Base-by-base conservation (phyloP, 257 asterid species). In the Scutellaria barbata region DNA sequence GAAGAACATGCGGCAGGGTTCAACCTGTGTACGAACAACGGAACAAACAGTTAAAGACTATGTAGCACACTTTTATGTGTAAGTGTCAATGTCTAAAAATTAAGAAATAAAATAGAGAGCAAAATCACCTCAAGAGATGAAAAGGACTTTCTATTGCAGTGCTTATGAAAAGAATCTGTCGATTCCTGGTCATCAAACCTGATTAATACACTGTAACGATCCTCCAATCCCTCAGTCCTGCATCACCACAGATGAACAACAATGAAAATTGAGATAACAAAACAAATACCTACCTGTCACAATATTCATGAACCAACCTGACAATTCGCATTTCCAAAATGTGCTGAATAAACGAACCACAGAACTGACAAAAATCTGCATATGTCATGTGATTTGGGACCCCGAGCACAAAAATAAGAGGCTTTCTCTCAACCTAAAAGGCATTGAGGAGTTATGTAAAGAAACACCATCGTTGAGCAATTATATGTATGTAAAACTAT, bases 381-480 rank as follows among this genome's bases (percentile, higher is more conserved):
- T 95, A 92, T 2, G 95, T 92, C 92, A 92, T 89, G 88, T 92
- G 96, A 84, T 92, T 92, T 43, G 99, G 98, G 68, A 95, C 97
- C 37, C 94, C 92, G 18, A 88, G 90, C 63, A 95, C 98, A 71
- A 96, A 92, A 65, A 92, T 74, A 52, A 91, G 99, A 62, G 98
- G 97, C 70, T 85, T 84, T 53, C 98, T 79, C 66, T 85, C 98
- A 46, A 83, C 92, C 99, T 95, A 68, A 45, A 72, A 64, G 70
- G 61, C 74, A 76, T 64, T 18, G 46, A 74, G 76, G n/a, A 45
- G 68, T 53, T 66, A 16, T 25, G 47, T 68, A 10, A 50, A 61
- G 37, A 56, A 5, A 12, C 51, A 7, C 40, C 16, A n/a, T n/a
- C 16, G 35, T 42, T 5, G 25, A 72, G 43, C 22, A 74, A 52